Evolutionary conservation across 768 basidiomycete species (phyloP), one percentile per base, ranked within the genome.

Genomic region (Amanita pseudoporphyria): DNA sequence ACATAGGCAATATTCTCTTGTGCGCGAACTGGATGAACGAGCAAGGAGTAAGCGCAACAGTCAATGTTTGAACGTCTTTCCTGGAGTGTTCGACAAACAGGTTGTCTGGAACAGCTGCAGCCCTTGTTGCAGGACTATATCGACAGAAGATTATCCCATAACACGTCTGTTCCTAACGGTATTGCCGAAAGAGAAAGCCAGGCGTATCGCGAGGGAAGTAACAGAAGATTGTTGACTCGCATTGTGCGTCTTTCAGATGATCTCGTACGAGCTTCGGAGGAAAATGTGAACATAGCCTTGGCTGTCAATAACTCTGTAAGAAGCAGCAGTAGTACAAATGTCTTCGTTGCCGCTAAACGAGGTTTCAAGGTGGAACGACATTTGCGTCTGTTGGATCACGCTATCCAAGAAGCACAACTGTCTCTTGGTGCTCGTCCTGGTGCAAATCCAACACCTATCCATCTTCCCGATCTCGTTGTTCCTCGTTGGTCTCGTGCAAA

Each of bases 211-310:
- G 6, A 71, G 75, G 16, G 22, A 32, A 18, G 24, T 26, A 50
- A 31, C 41, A 41, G 38, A 36, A 68, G 71, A 49, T 61, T 83
- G 53, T 69, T 88, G 22, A 68, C 77, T 16, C 69, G 72, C 42
- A 73, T 88, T 45, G 79, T 82, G 3, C 71, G 71, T 53, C 62
- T 81, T 6, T 68, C 75, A 10, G 83, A 84, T 57, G 79, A 82
- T 53, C 62, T 78, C 1, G 62, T 82, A 9, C 75, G 78, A 3
- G 73, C 79, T 3, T 77, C 80, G 9, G 83, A 87, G 53, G 88
- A 92, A 62, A 90, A 90, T 60, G 75, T 84, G 26, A 86, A 80
- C 55, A 71, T 90, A 14, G 82, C 87, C 2, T 76, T 78, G 55
- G 75, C 84, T 9, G 77, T 79, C 21, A 77, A 79, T 56, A 82